Percentiles rank a stretch among this genome's conserved stretches.
These are phyloP conservation scores for Friedmanniomyces endolithicus DNA, from an alignment of 495 filamentous ascomycete species.

Conservation along the genomic window DNA sequence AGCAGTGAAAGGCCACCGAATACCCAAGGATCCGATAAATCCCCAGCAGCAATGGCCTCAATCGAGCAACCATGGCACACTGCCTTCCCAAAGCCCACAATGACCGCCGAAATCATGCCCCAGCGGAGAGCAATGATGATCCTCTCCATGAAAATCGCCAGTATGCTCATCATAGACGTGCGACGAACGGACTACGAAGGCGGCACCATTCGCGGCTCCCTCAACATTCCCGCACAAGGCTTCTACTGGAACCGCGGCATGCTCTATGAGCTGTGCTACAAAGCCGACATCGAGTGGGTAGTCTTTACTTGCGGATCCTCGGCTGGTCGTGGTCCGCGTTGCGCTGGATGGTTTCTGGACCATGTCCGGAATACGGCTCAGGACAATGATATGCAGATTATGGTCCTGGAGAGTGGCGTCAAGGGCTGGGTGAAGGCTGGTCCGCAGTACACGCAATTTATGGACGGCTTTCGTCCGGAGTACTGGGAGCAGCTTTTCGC, in stretches of 20 bases:
- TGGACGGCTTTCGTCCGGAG: slow-evolving; percentile 38
- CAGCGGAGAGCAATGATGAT: slow-evolving; percentile 9
- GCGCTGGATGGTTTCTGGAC: slow-evolving; percentile 36
- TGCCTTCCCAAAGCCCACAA: slow-evolving; percentile 14
- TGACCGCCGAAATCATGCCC: slow-evolving; percentile 15
- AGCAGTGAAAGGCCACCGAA: too few species aligned
- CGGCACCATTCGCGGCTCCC: slow-evolving; percentile 34
- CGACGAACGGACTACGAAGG: slow-evolving; percentile 34
- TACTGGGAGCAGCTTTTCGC: slow-evolving; percentile 34
- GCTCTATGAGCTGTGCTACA: slow-evolving; percentile 28
- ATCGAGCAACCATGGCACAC: slow-evolving; percentile 18
- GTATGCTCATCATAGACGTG: slow-evolving; percentile 28
- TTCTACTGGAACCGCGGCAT: slow-evolving; percentile 33
- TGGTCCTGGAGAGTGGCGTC: slow-evolving; percentile 38
- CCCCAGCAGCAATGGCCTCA: background rate
- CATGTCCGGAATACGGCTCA: slow-evolving; percentile 26
- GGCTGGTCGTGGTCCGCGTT: slow-evolving; percentile 35
- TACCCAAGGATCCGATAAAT: too few species aligned
- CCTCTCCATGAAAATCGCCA: slow-evolving; percentile 17
- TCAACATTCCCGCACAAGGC: slow-evolving; percentile 40
- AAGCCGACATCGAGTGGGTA: slow-evolving; percentile 34
- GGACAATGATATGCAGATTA: slow-evolving; percentile 31
- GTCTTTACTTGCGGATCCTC: slow-evolving; percentile 39
- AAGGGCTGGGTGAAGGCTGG: slow-evolving; percentile 40
- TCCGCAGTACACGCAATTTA: slow-evolving; percentile 26